These are phyloP conservation scores for Huntiella bhutanensis DNA, from an alignment of 2,329 filamentous ascomycete species.

Conservation along the genomic window DNA sequence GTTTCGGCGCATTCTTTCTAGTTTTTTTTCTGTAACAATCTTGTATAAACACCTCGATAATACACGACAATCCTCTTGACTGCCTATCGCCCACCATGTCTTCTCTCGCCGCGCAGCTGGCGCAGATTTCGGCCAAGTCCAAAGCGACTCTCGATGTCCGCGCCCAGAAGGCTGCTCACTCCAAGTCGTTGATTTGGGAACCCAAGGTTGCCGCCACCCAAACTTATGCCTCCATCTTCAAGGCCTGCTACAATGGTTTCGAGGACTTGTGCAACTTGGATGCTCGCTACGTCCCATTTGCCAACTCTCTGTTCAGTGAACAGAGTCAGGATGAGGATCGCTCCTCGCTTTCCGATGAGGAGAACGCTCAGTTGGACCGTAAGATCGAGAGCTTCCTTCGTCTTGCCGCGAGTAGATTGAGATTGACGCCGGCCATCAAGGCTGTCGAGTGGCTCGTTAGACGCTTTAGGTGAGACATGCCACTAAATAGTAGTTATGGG, in stretches of 20 bases:
- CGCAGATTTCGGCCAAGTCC: constrained; percentile 75
- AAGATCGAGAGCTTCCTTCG: constrained; percentile 69
- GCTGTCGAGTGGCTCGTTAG: constrained; percentile 88
- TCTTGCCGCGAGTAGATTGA: constrained; percentile 54
- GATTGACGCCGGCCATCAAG: constrained; percentile 76
- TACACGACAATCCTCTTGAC: not conserved
- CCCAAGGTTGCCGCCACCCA: constrained; percentile 67
- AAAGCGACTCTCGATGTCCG: constrained; percentile 84
- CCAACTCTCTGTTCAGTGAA: constrained; percentile 70
- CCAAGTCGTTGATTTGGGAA: constrained; percentile 89
- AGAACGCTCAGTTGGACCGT: constrained; percentile 66
- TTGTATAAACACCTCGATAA: not conserved
- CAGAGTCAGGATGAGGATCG: constrained; percentile 83
- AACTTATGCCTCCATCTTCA: constrained; percentile 75
- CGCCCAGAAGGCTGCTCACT: constrained; percentile 78
- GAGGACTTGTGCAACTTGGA: constrained; percentile 83
- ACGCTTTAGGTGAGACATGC: constrained; percentile 52
- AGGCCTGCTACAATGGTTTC: constrained; percentile 75
- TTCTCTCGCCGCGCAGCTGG: constrained; percentile 81
- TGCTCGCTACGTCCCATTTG: constrained; percentile 54
- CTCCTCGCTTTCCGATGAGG: constrained; percentile 57
- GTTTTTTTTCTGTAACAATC: not conserved
- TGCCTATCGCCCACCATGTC: constrained; percentile 43
- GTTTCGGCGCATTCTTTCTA: not conserved
- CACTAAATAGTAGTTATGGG: no score